Percentiles rank a stretch among this genome's conserved stretches.
These are phyloP conservation scores for Yamadazyma tumulicola DNA, from an alignment of 805 yeast genomes.

Conservation along the genomic window DNA sequence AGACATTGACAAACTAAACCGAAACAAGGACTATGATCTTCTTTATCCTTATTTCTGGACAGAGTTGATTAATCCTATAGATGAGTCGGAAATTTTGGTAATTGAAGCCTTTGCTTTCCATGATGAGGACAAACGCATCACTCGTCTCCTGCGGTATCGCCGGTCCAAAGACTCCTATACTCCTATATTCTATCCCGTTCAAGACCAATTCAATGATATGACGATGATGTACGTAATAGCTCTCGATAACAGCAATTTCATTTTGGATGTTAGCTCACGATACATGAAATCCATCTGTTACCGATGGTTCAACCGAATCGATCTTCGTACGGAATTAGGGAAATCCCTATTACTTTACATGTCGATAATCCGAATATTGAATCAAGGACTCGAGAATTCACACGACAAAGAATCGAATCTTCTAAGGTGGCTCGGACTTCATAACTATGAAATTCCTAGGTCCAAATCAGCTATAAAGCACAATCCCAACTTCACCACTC, in stretches of 20 bases:
- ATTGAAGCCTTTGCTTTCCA: constrained; percentile 28
- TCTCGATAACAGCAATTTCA: constrained; percentile 13
- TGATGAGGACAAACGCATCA: constrained; percentile 23
- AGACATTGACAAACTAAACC: constrained; percentile 15
- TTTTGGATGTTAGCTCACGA: constrained; percentile 28
- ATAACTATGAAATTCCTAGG: constrained; percentile 21
- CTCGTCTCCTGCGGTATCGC: constrained; percentile 17
- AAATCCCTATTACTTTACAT: constrained; percentile 21
- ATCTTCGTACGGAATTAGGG: constrained; percentile 26
- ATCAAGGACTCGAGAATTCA: constrained; percentile 4
- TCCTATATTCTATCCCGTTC: constrained; percentile 18
- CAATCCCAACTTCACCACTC: constrained; percentile 25
- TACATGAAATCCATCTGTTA: constrained; percentile 30
- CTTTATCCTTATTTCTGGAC: constrained; percentile 37
- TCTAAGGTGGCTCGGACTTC: constrained; percentile 20
- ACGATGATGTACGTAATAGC: constrained; percentile 28
- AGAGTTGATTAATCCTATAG: constrained; percentile 29
- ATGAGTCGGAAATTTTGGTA: constrained; percentile 20
- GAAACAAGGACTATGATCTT: constrained; percentile 28
- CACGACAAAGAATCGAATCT: constrained; percentile 18
- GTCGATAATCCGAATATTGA: constrained; percentile 21
- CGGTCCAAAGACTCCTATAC: constrained; percentile 11
- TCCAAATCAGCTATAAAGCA: constrained; percentile 23
- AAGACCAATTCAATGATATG: constrained; percentile 24
- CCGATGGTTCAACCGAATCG: constrained; percentile 25